Base-by-base conservation (phyloP, 2,329 filamentous ascomycete species). In the Epichloe sylvatica region DNA sequence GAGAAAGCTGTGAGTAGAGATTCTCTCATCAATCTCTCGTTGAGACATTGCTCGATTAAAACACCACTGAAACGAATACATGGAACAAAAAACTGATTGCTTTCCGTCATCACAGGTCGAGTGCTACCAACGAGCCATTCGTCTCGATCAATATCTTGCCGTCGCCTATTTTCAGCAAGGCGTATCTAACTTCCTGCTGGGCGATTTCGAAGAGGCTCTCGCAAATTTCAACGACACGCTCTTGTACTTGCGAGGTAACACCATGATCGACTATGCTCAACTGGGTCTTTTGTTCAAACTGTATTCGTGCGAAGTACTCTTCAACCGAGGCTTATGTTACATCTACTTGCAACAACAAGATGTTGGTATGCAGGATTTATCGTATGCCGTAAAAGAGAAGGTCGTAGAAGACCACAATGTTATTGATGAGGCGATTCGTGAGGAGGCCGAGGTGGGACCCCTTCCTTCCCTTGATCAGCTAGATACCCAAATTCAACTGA, bases 191-290 rank as follows among this genome's bases (percentile, higher is more conserved):
- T 98, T 98, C 67, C 74, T 98, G 46, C 80, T 97, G 49, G 91
- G 91, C 52, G 92, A 98, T 64, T 97, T 97, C 59, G 90, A 97
- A 65, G 92, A 97, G 67, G 92, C 92, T 17, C 74, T 97, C 53
- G 90, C 90, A 57, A 97, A 97, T 70, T 98, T 98, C 76, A 98
- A 98, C 71, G 92, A 98, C 63, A 96, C 92, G 0, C 74, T 98
- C 39, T 73, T 96, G 40, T 97, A 97, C 67, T 77, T 98, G 43
- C 81, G 92, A 61, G 92, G 92, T 54, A 97, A 98, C 71, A 90
- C 88, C 50, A 87, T 92, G 70, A 98, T 98, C 68, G 90, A 98
- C 68, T 98, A 98, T 67, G 88, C 94, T 53, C 92, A 98, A 66
- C 70, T 98, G 45, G 92, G 92, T 19, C 77, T 98, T 42, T 84